Evolutionary conservation across 148 eudicot genomes (phyloP).

Genomic region (Arbutus unedo): DNA sequence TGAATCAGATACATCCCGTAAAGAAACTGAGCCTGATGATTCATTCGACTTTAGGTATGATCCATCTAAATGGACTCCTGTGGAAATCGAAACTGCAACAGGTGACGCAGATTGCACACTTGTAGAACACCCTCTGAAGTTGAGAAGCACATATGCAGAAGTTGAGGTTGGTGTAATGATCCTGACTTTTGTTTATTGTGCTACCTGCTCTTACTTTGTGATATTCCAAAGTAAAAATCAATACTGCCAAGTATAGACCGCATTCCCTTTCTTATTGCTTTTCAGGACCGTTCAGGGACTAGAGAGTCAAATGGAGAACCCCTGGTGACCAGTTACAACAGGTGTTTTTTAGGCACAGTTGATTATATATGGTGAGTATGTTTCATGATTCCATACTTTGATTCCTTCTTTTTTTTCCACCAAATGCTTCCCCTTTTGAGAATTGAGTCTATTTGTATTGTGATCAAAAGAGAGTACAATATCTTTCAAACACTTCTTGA

Average conservation of each 20-base stretch:
- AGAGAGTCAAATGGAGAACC: constrained; percentile 91
- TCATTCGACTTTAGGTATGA: constrained; percentile 29
- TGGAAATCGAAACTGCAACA: constrained; percentile 77
- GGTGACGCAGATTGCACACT: constrained; percentile 54
- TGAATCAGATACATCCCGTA: constrained; percentile 10
- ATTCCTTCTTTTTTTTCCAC: background rate
- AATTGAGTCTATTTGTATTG: background rate
- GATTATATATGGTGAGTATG: constrained; percentile 87
- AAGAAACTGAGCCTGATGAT: constrained; percentile 23
- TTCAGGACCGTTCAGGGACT: constrained; percentile 63
- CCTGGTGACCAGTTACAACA: constrained; percentile 74
- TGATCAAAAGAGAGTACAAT: background rate
- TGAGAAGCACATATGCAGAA: constrained; percentile 80
- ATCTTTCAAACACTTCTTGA: background rate
- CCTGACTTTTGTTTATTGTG: background rate
- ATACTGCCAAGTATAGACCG: background rate
- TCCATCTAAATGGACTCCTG: constrained; percentile 81
- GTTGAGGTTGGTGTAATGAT: constrained; percentile 56
- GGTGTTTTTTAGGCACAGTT: constrained; percentile 79
- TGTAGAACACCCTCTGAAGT: constrained; percentile 66
- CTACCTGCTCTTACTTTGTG: background rate
- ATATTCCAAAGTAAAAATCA: background rate
- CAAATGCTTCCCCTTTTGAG: background rate
- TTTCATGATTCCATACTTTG: constrained; percentile 11
- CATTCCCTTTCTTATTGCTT: background rate